Conservation (phyloP, 768 basidiomycete species). For the Ramaria sp. region DNA sequence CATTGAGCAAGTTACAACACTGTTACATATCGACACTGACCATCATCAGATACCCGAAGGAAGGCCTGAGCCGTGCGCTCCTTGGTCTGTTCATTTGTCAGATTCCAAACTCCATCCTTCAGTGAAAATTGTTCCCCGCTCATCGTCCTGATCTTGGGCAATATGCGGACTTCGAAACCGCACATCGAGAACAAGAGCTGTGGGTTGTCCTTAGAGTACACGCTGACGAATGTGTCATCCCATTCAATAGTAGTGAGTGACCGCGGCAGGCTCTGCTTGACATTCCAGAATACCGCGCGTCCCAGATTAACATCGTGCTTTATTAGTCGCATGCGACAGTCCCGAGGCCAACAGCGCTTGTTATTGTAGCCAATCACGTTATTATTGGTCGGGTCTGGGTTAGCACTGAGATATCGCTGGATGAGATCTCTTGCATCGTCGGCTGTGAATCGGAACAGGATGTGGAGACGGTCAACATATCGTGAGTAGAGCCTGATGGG, state of each 20-base stretch:
- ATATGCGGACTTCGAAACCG: conserved; percentile 96
- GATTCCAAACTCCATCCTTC: conserved; percentile 93
- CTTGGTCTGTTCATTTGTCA: conserved; percentile 95
- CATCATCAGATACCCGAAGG: conserved; percentile 94
- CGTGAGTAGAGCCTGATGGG: conserved; percentile 98
- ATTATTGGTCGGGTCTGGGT: conserved; percentile 98
- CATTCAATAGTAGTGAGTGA: conserved; percentile 98
- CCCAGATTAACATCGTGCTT: conserved; percentile 99
- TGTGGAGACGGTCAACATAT: conserved; percentile 90
- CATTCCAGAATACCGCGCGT: conserved; percentile 98
- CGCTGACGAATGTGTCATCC: conserved; percentile 96
- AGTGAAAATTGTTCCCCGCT: conserved; percentile 95
- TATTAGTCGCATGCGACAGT: conserved; percentile 97
- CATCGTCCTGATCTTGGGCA: conserved; percentile 93
- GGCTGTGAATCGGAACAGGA: conserved; percentile 94
- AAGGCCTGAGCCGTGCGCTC: conserved; percentile 97
- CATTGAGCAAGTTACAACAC: conserved; percentile 5
- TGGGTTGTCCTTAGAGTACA: conserved; percentile 96
- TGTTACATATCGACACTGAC: conserved; percentile 23
- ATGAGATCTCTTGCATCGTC: conserved; percentile 97
- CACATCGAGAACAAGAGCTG: conserved; percentile 97
- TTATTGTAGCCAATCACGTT: conserved; percentile 99
- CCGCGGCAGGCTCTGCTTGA: conserved; percentile 91
- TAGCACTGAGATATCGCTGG: conserved; percentile 92
- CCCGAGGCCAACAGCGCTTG: conserved; percentile 98